Percentiles rank a stretch among this genome's conserved stretches.
Evolutionary conservation across 257 asterid genomes (phyloP).

Genomic region (Plantago major): DNA sequence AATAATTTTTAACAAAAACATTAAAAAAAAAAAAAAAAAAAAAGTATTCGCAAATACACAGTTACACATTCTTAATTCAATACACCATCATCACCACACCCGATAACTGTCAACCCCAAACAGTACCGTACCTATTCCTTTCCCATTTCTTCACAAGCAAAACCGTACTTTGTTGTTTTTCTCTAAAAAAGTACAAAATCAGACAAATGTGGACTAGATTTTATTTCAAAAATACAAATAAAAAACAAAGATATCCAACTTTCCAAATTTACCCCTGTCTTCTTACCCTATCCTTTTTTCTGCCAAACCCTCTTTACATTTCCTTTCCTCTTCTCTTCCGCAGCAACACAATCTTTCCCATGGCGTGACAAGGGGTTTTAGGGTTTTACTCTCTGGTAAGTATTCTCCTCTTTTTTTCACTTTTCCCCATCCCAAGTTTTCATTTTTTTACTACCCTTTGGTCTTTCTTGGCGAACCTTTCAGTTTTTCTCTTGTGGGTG

Average conservation of each 20-base stretch:
- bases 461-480: constrained; percentile 3
- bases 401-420: constrained; percentile 11
- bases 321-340: constrained; percentile 8
- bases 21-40: too few relatives aligned
- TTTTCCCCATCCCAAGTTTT: constrained; percentile 5
- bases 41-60: too few relatives aligned
- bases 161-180: constrained; percentile 17
- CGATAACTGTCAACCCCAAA: neutral
- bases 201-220: constrained; percentile 15
- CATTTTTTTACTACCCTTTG: constrained; percentile 3
- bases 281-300: constrained; percentile 44
- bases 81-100: constrained; percentile 26
- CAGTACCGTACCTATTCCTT: neutral
- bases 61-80: neutral
- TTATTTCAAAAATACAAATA: neutral
- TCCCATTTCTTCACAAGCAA: constrained; percentile 8
- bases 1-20: too few relatives aligned
- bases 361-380: constrained; percentile 36
- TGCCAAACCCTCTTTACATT: constrained; percentile 6
- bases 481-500: neutral
- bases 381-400: constrained; percentile 20
- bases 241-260: constrained; percentile 7
- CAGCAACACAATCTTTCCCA: constrained; percentile 15
- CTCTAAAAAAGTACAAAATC: constrained; percentile 23
- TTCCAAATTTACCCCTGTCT: constrained; percentile 30